A percentile compares a stretch with the other conserved stretches of the same genome.
Conservation (phyloP, 75 land plant genomes). For the Cupressus sempervirens region DNA sequence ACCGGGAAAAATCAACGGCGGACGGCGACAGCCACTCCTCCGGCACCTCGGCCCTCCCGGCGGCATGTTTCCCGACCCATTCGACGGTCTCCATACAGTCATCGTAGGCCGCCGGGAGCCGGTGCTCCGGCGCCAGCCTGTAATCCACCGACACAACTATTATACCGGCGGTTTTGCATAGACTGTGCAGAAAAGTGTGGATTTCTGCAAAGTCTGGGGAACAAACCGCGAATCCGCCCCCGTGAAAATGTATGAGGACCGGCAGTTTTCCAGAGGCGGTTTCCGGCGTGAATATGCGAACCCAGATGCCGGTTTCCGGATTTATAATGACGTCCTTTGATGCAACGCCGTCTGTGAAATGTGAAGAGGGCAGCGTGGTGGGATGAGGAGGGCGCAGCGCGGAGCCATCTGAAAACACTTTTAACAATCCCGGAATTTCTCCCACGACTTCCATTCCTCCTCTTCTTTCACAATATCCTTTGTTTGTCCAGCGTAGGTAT, state of each 20-base stretch:
- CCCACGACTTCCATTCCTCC: neutral
- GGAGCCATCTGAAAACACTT: neutral
- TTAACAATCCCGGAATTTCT: neutral
- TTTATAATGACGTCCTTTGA: slow-evolving; percentile 48
- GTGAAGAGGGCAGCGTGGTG: neutral
- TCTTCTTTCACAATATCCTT: neutral
- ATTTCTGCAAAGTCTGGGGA: slow-evolving; percentile 28
- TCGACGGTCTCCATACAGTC: slow-evolving; percentile 15
- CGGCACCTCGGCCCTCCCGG: neutral
- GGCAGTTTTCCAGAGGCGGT: slow-evolving; percentile 25
- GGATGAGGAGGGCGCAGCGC: neutral
- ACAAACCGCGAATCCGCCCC: slow-evolving; percentile 46
- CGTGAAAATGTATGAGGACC: slow-evolving; percentile 58
- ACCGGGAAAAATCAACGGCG: neutral
- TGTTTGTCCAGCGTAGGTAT: too few relatives aligned
- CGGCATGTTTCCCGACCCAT: neutral
- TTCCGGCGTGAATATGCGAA: slow-evolving; percentile 48
- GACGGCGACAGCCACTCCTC: neutral
- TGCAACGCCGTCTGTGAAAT: slow-evolving; percentile 20
- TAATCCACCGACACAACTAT: slow-evolving; percentile 36
- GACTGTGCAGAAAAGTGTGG: slow-evolving; percentile 24
- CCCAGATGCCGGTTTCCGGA: slow-evolving; percentile 40
- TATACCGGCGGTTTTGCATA: slow-evolving; percentile 14
- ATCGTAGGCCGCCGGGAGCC: slow-evolving; percentile 43
- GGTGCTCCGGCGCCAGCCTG: slow-evolving; percentile 26